phyloP scores from a whole-genome alignment of 129 eudicot species.

The Saussurea involucrata region DNA sequence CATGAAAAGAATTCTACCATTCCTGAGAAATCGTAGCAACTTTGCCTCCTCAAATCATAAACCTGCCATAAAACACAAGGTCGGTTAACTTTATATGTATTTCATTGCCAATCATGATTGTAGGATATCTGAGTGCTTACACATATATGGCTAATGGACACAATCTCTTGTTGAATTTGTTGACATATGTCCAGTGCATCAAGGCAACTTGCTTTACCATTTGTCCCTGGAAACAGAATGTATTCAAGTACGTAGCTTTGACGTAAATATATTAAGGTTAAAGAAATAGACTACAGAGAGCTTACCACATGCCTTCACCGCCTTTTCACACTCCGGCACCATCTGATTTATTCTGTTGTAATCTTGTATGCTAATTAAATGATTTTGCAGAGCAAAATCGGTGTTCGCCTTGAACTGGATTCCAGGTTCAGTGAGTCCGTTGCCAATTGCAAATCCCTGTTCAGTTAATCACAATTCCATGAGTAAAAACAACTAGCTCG shows the following conservation, averaged over 20 bases:
- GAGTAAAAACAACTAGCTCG: background rate
- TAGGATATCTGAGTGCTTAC: constrained; percentile 34
- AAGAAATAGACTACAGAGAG: background rate
- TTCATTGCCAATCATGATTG: background rate
- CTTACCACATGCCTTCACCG: constrained; percentile 65
- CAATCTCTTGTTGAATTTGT: constrained; percentile 28
- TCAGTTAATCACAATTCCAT: constrained; percentile 4
- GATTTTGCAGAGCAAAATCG: constrained; percentile 52
- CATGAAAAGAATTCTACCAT: constrained; percentile 37
- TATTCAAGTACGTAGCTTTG: background rate
- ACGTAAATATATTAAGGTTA: background rate
- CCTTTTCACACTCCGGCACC: constrained; percentile 44
- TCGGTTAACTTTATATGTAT: background rate
- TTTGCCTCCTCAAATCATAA: constrained; percentile 54
- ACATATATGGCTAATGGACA: constrained; percentile 30
- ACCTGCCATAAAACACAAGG: constrained; percentile 37
- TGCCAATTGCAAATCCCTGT: constrained; percentile 90
- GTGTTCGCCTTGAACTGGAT: constrained; percentile 62
- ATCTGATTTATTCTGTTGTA: constrained; percentile 26
- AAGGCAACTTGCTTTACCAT: constrained; percentile 40
- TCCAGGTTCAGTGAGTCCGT: constrained; percentile 74
- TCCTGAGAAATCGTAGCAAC: constrained; percentile 51
- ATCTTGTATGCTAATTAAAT: constrained; percentile 35
- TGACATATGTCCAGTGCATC: constrained; percentile 41
- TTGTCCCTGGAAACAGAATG: constrained; percentile 35